Evolutionary conservation across 2,329 filamentous ascomycete species (phyloP), one percentile per base, ranked within the genome.

Genomic region (Cladosporium phlei): DNA sequence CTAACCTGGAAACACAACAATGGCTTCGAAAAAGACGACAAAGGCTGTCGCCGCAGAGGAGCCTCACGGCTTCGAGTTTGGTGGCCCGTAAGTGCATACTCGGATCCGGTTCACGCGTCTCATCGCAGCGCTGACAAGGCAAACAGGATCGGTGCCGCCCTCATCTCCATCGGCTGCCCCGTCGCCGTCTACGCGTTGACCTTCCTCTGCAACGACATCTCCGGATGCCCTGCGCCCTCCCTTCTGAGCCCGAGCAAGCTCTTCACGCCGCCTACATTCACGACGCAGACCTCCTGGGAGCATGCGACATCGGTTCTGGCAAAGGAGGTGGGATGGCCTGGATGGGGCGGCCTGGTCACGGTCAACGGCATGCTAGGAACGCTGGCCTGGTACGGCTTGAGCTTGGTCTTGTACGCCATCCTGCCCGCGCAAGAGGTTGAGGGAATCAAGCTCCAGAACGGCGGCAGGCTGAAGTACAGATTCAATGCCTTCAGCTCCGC

Each of bases 131-230:
- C 33, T 44, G n/a, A 49, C 40, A 33, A 22, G n/a, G 1, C 3
- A 9, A n/a, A 22, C 54, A 94, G 89, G 46, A 73, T 83, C 32
- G 90, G 89, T 47, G 88, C 86, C 27, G 79, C 84, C 51, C 77
- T 71, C 51, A 87, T 97, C 60, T 86, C 86, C 6, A 84, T 94
- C 59, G 83, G 83, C 47, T 80, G 96, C 1, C 91, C 91, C 0
- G 51, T 89, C 32, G 76, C 90, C 54, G 79, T 88, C 57, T 95
- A 93, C 69, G 64, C 82, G 58, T 84, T 91, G 62, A 77, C 83
- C 37, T 95, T 96, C 63, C 74, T 85, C 59, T 96, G 91, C 77
- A 97, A 96, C 70, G 90, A 97, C 66, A 74, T 94, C 53, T 85
- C 88, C 7, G 91, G 93, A 49, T 97, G 93, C 63, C 93, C 91